Evolutionary conservation across 305 asterid species (phyloP), one percentile per base, ranked within the genome.

Genomic region (Fraxinus xanthoxyloides): DNA sequence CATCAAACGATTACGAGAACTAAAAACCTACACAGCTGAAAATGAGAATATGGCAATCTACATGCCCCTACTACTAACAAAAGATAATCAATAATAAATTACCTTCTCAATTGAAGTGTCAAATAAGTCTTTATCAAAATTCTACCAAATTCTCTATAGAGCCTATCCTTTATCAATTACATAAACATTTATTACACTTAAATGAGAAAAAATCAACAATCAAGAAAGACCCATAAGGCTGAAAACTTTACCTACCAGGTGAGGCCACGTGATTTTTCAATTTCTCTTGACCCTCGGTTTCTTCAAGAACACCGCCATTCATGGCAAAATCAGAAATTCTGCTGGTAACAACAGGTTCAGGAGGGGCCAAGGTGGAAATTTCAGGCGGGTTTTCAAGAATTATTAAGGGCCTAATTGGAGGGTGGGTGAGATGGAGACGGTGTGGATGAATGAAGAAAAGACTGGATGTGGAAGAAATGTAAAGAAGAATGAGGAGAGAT

Each of bases 381-480:
- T 72, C 35, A 10, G 78, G 9, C 77, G 86, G 81, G 19, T 85
- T 80, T 31, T 78, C 80, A 70, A 79, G 85, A 80, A 54, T 87
- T 5, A 77, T 24, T 2, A 89, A 81, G 67, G 72, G 78, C 74
- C 81, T 80, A 13, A 54, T 78, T 21, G 83, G 79, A 8, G 88
- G 73, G 81, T 72, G 77, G 76, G 86, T 54, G 81, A 82, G 78
- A 10, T 84, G 90, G 74, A 81, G 87, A 72, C 78, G 91, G 82
- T 87, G 84, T 12, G 92, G 86, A 75, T 83, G 87, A 77, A 86
- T 34, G 83, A 82, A 85, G 87, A 92, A 92, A 75, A 93, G 80
- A 81, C 82, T 88, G 46, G 98, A 92, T 76, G 95, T 92, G 77
- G 89, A 92, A 75, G 91, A 89, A 80, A 91, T 89, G 84, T 93